Evolutionary conservation across 2,329 filamentous ascomycete species (phyloP).

Genomic region (Fusarium torulosum): DNA sequence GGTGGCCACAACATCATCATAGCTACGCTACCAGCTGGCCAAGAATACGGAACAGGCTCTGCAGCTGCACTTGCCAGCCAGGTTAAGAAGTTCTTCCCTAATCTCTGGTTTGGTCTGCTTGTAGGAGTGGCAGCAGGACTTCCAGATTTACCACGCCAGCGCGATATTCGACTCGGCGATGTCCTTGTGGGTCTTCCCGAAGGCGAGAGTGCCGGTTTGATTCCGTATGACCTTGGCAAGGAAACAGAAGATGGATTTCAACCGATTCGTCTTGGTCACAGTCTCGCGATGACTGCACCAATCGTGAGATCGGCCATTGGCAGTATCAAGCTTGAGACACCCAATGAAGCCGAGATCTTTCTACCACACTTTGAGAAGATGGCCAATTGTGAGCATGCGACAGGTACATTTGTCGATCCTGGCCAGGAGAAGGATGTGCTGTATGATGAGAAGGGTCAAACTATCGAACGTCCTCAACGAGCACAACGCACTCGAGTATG

Average conservation of each 20-base stretch:
- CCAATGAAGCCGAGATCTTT: constrained; percentile 42
- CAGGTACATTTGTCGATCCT: constrained; percentile 50
- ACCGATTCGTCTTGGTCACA: constrained; percentile 44
- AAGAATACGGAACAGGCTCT: constrained; percentile 49
- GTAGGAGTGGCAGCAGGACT: constrained; percentile 55
- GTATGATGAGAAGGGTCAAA: constrained; percentile 2
- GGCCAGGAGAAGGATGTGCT: constrained; percentile 49
- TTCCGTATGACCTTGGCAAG: constrained; percentile 54
- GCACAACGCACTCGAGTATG: constrained; percentile 4
- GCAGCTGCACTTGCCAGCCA: constrained; percentile 53
- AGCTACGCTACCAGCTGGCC: neutral
- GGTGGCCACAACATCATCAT: constrained; percentile 51
- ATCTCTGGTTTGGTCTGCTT: constrained; percentile 55
- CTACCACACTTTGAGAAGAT: constrained; percentile 46
- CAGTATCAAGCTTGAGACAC: constrained; percentile 47
- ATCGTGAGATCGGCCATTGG: constrained; percentile 54
- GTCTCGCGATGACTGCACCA: constrained; percentile 47
- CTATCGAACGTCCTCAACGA: neutral
- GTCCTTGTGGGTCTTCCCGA: constrained; percentile 51
- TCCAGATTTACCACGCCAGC: constrained; percentile 43
- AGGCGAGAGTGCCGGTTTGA: constrained; percentile 44
- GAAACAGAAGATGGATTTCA: constrained; percentile 50
- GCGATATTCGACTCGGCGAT: constrained; percentile 56
- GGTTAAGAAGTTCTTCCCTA: constrained; percentile 52
- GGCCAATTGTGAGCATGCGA: constrained; percentile 34